Evolutionary conservation across 78 protist species (phyloP), one percentile per base, ranked within the genome.

Genomic region (Dictyostelium brefeldianum): DNA sequence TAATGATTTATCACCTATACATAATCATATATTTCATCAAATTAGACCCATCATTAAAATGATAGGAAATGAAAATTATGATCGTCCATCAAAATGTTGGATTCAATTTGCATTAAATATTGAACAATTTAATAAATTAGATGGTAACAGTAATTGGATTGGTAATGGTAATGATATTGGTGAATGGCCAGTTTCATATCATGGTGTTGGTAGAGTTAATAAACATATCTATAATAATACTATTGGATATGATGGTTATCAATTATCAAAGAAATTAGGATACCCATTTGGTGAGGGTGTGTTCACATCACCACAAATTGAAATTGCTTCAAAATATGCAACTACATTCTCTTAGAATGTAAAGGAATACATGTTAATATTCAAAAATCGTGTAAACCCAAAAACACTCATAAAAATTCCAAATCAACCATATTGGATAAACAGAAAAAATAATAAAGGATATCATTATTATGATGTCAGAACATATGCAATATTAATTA

Each of bases 141-240:
- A 69, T 9, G 27, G 27, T 17, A 2, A 36, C 2, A 3, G 27
- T 17, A 31, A 69, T 36, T 69, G 77, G 77, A 12, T 69, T 15
- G 48, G 77, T 25, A 15, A 15, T 69, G 14, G 18, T 36, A 69
- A 36, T 31, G 1, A 0, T 6, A n/a, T 9, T 3, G 77, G 47
- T 5, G 75, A 69, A 36, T 69, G 77, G 77, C 77, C 77, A 36
- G 77, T 69, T 17, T 36, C 77, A 15, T 69, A 69, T 36, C 77
- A 69, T 36, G 77, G 51, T 18, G 36, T 48, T 7, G 77, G 75
- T 36, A 12, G 10, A 31, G 2, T 4, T 3, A 22, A 36, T n/a
- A n/a, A n/a, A n/a, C n/a, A n/a, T n/a, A n/a, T n/a, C n/a, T n/a
- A n/a, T 31, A 12, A 12, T 2, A 31, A 17, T 29, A 17, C 29